These are phyloP conservation scores for Endocladia muricata DNA, from an alignment of 31 red algal genomes.

Conservation along the genomic window DNA sequence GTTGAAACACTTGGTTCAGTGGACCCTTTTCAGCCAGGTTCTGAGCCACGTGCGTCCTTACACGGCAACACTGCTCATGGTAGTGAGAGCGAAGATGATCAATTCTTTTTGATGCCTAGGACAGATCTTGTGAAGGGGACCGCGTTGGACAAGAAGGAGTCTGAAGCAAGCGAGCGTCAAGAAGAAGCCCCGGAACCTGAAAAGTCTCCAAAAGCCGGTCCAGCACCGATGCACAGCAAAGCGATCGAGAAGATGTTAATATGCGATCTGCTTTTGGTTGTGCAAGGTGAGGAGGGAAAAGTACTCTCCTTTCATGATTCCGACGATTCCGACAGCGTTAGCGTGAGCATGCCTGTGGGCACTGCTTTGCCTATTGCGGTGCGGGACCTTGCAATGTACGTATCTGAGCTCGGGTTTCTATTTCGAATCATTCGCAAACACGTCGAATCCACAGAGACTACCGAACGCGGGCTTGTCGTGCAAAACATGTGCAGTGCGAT, in stretches of 20 bases:
- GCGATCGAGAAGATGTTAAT: conserved; percentile 34
- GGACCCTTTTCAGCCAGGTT: conserved; percentile 1
- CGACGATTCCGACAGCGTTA: conserved; percentile 24
- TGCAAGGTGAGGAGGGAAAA: conserved; percentile 70
- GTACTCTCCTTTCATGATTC: conserved; percentile 31
- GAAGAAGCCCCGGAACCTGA: background rate
- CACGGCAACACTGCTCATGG: background rate
- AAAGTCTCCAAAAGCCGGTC: background rate
- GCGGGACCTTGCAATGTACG: conserved; percentile 50
- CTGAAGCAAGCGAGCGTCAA: background rate
- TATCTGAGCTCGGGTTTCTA: conserved; percentile 73
- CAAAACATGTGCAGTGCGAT: conserved; percentile 72
- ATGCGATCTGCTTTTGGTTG: conserved; percentile 51
- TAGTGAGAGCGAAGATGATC: background rate
- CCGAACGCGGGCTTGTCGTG: conserved; percentile 38
- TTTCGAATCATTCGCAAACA: conserved; percentile 53
- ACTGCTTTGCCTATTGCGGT: conserved; percentile 35
- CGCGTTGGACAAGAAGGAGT: background rate
- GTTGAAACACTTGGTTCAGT: background rate
- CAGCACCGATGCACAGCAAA: conserved; percentile 28
- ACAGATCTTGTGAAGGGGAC: too few relatives aligned
- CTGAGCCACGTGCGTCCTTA: background rate
- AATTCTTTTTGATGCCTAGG: background rate
- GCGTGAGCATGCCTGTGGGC: conserved; percentile 12
- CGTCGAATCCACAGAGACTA: background rate